These are phyloP conservation scores for Cercospora sp. DNA, from an alignment of 2,329 filamentous ascomycete species.

Conservation along the genomic window DNA sequence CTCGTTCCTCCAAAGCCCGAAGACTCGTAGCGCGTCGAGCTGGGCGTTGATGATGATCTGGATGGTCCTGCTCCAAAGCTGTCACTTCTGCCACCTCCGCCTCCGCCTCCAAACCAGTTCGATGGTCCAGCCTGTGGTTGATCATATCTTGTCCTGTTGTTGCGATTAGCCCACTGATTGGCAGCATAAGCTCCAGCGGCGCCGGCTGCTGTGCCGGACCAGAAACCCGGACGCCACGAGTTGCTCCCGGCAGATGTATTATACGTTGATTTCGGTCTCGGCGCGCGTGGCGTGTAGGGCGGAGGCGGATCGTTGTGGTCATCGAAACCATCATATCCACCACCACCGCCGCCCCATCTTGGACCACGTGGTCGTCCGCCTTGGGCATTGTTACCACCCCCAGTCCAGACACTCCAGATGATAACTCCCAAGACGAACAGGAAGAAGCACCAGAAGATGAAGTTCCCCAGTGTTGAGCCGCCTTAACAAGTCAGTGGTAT, in stretches of 20 bases:
- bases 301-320: slow-evolving; percentile 55
- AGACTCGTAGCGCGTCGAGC: slow-evolving; percentile 36
- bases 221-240: slow-evolving; percentile 72
- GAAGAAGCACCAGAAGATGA: slow-evolving; percentile 21
- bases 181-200: slow-evolving; percentile 51
- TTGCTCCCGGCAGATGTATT: slow-evolving; percentile 32
- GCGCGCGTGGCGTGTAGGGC: slow-evolving; percentile 44
- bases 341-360: slow-evolving; percentile 41
- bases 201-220: slow-evolving; percentile 67
- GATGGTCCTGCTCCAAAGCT: slow-evolving; percentile 21
- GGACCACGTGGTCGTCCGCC: slow-evolving; percentile 15
- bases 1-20: slow-evolving; percentile 41
- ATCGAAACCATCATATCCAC: slow-evolving; percentile 44
- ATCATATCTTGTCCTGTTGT: slow-evolving; percentile 29
- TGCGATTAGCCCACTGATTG: slow-evolving; percentile 21
- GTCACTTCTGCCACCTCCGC: slow-evolving; percentile 20
- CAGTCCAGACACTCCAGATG: slow-evolving; percentile 34
- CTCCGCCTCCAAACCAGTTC: slow-evolving; percentile 29
- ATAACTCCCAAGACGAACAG: slow-evolving; percentile 35
- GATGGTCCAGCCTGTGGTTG: slow-evolving; percentile 39
- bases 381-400: slow-evolving; percentile 18
- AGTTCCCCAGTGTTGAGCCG: slow-evolving; percentile 1
- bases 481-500: not conserved
- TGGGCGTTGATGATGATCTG: slow-evolving; percentile 27
- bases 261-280: slow-evolving; percentile 17